These are phyloP conservation scores for Glycine latifolia DNA, from an alignment of 306 rosid genomes.

Conservation along the genomic window DNA sequence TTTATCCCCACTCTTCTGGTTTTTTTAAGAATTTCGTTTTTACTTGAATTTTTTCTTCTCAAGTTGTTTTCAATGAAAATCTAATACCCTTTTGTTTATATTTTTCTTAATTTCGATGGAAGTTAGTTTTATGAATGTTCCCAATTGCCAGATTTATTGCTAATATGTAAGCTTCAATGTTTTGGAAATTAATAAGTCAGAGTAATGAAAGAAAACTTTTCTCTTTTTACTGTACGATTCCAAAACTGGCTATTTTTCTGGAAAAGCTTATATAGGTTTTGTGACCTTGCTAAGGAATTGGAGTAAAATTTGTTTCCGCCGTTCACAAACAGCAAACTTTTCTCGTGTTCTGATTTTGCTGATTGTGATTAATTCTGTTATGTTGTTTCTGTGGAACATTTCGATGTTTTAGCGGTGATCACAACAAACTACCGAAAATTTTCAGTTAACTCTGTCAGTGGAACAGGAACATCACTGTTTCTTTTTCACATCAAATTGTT, in stretches of 20 bases:
- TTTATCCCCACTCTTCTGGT: too few species aligned
- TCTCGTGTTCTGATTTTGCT: background rate
- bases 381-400: background rate
- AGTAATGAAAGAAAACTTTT: background rate
- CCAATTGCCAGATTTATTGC: slow-evolving; percentile 2
- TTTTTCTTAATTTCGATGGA: too few species aligned
- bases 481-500: slow-evolving; percentile 18
- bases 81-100: too few species aligned
- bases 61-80: too few species aligned
- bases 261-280: slow-evolving; percentile 8
- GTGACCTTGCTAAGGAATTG: slow-evolving; percentile 5
- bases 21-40: too few species aligned
- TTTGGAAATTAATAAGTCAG: background rate
- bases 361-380: background rate
- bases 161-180: background rate
- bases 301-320: background rate
- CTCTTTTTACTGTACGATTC: too few species aligned
- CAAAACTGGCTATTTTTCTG: background rate
- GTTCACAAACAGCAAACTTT: too few species aligned
- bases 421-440: slow-evolving; percentile 19
- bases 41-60: too few species aligned
- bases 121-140: background rate
- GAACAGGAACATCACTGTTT: slow-evolving; percentile 25
- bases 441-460: slow-evolving; percentile 24
- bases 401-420: slow-evolving; percentile 1